Evolutionary conservation across 2,329 filamentous ascomycete species (phyloP).

Genomic region (Amauroascus verrucosus): DNA sequence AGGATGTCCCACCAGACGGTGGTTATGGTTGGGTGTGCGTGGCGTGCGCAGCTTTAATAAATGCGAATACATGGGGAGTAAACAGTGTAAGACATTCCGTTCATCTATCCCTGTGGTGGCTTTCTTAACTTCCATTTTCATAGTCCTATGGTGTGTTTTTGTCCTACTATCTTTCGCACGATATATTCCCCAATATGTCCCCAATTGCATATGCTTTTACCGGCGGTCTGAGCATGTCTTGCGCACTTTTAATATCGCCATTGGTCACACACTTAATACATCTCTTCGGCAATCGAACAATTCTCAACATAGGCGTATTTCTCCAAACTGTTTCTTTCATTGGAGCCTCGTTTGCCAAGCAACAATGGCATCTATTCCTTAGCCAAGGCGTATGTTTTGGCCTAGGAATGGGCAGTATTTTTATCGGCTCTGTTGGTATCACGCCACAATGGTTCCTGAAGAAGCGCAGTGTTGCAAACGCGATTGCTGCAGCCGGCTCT

Average conservation of each 20-base stretch:
- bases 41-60: constrained; percentile 47
- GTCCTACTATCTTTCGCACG: constrained; percentile 46
- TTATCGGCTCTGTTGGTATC: constrained; percentile 47
- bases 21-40: constrained; percentile 56
- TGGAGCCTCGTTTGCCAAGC: constrained; percentile 45
- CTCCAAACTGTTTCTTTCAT: constrained; percentile 47
- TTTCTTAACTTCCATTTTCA: not conserved
- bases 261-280: constrained; percentile 46
- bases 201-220: constrained; percentile 50
- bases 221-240: constrained; percentile 50
- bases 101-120: not conserved
- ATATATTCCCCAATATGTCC: constrained; percentile 46
- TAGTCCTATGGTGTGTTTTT: constrained; percentile 49
- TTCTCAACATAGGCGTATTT: constrained; percentile 47
- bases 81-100: constrained; percentile 44
- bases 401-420: constrained; percentile 53
- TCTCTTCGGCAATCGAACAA: constrained; percentile 43
- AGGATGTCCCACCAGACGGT: constrained; percentile 40
- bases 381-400: constrained; percentile 53
- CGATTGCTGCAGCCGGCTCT: constrained; percentile 48
- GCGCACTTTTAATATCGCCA: constrained; percentile 48
- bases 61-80: constrained; percentile 64
- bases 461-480: constrained; percentile 49
- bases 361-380: constrained; percentile 53
- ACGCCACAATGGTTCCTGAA: constrained; percentile 54